Conservation (phyloP, 495 filamentous ascomycete species). For the Xylaria palmicola region DNA sequence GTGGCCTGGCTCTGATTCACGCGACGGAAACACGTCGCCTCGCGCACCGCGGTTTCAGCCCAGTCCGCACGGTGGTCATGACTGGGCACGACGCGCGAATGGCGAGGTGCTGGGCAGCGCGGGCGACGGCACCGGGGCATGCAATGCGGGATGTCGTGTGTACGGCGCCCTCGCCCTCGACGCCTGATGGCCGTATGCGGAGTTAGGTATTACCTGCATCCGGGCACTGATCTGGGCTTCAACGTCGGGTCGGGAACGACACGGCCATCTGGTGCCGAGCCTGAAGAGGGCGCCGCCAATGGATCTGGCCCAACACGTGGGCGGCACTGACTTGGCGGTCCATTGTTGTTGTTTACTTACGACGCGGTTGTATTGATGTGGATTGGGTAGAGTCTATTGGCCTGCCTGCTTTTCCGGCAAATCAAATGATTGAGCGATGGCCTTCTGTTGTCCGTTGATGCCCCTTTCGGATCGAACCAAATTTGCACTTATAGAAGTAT, state of each 20-base stretch:
- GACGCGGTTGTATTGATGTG: constrained; percentile 1
- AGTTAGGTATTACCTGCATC: constrained; percentile 11
- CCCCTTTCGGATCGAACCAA: too few relatives aligned
- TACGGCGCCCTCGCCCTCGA: background rate
- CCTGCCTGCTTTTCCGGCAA: too few relatives aligned
- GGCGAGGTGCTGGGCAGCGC: constrained; percentile 1
- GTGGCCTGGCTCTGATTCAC: background rate
- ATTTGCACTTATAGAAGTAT: too few relatives aligned
- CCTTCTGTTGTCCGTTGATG: too few relatives aligned
- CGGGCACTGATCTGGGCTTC: background rate
- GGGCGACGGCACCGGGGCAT: background rate
- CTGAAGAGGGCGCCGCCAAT: background rate
- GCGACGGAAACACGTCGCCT: constrained; percentile 7
- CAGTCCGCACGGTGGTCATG: background rate
- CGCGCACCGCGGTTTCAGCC: constrained; percentile 3
- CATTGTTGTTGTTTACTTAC: background rate
- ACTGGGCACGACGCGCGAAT: background rate
- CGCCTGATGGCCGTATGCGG: constrained; percentile 5
- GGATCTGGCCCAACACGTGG: background rate
- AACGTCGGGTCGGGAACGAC: background rate
- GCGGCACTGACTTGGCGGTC: background rate
- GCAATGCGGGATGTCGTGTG: constrained; percentile 2
- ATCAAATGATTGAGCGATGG: too few relatives aligned
- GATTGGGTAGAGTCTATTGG: too few relatives aligned
- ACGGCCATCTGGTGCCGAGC: constrained; percentile 1